A percentile compares a stretch with the other conserved stretches of the same genome.
Conservation (phyloP, 371 early-diverging fungal genomes). For the Mucor piriformis region DNA sequence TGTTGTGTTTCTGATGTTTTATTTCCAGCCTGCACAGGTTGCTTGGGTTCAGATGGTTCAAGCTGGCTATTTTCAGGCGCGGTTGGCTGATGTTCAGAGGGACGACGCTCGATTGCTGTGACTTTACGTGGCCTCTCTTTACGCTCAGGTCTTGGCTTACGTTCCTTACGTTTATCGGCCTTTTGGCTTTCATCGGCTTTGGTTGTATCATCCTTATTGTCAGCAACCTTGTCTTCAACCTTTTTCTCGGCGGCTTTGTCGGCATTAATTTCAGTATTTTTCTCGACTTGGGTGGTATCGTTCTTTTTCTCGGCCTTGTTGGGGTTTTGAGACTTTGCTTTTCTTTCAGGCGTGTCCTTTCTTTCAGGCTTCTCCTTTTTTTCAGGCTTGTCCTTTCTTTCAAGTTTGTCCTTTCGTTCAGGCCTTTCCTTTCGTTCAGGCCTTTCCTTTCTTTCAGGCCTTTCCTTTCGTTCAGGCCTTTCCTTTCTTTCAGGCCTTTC, state of each 20-base stretch:
- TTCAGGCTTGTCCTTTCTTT: no score
- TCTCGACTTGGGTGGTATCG: not conserved
- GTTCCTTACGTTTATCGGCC: slow-evolving; percentile 1
- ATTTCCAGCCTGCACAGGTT: not conserved
- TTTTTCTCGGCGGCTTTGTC: no score
- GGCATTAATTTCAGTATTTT: not conserved
- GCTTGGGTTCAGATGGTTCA: not conserved
- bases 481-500: no score
- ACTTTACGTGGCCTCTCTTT: not conserved
- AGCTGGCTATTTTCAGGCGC: not conserved
- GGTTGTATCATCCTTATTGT: not conserved
- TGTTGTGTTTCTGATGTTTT: not conserved
- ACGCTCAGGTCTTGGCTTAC: not conserved
- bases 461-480: no score
- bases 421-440: no score
- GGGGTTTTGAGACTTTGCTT: no score
- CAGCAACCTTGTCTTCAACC: not conserved
- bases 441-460: no score
- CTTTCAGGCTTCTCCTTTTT: no score
- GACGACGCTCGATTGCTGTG: not conserved
- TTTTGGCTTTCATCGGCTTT: not conserved
- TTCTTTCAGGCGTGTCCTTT: no score
- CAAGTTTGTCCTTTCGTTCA: no score
- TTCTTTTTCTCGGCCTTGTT: no score
- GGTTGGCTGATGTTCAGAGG: not conserved